Percentiles rank a stretch among this genome's conserved stretches.
phyloP scores from a whole-genome alignment of 2,329 filamentous ascomycete genomes.

The Cordyceps fumosorosea region DNA sequence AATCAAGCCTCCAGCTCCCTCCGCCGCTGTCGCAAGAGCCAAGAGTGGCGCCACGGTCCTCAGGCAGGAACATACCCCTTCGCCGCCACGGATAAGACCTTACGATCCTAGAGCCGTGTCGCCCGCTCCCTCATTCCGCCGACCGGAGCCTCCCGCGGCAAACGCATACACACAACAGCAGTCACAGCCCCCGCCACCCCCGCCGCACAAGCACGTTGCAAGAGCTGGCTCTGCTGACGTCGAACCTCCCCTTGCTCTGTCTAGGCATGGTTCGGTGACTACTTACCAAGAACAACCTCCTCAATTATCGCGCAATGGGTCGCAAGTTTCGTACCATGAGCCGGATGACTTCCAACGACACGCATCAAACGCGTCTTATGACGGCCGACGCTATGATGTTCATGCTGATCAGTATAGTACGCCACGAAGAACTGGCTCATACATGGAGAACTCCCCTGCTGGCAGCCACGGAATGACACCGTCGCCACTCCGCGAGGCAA shows the following conservation, averaged over 20 bases:
- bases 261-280: constrained; percentile 29
- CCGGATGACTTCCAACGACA: constrained; percentile 27
- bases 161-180: constrained; percentile 23
- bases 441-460: constrained; percentile 57
- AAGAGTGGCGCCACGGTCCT: not conserved
- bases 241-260: constrained; percentile 20
- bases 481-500: constrained; percentile 85
- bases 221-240: constrained; percentile 21
- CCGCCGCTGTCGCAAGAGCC: not conserved
- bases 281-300: constrained; percentile 25
- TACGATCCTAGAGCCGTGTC: constrained; percentile 27
- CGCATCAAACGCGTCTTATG: constrained; percentile 34
- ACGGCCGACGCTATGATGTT: constrained; percentile 25
- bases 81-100: constrained; percentile 19
- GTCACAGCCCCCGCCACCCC: constrained; percentile 31
- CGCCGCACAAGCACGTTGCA: constrained; percentile 18
- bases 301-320: constrained; percentile 9
- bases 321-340: constrained; percentile 6
- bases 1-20: not conserved
- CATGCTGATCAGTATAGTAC: constrained; percentile 35
- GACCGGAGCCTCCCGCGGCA: constrained; percentile 28
- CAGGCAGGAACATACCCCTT: constrained; percentile 13
- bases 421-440: constrained; percentile 54
- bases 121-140: constrained; percentile 21
- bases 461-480: constrained; percentile 64